A percentile compares a stretch with the other conserved stretches of the same genome.
phyloP scores from a whole-genome alignment of 345 rosid species.

The Euphorbia peplus region DNA sequence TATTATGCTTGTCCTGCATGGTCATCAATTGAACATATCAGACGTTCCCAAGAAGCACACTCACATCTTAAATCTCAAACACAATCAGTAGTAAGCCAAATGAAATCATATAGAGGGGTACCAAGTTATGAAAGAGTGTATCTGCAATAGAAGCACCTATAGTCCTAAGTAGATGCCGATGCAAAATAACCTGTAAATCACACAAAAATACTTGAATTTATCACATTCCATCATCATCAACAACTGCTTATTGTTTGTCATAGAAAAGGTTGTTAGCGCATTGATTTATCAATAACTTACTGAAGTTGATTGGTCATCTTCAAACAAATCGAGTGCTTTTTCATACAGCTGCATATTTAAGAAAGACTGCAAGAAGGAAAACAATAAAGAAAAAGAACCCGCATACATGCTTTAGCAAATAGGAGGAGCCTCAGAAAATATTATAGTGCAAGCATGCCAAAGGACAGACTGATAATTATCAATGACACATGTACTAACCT shows the following conservation, averaged over 20 bases:
- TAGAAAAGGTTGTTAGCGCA: not conserved
- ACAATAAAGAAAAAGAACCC: too few species aligned
- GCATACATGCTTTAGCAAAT: slow-evolving; percentile 11
- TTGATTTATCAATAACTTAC: slow-evolving; percentile 46
- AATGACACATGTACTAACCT: slow-evolving; percentile 46
- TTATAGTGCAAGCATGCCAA: slow-evolving; percentile 8
- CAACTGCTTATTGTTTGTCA: slow-evolving; percentile 2
- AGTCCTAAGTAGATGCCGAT: slow-evolving; percentile 86
- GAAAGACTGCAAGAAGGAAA: slow-evolving; percentile 59
- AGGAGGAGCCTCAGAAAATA: slow-evolving; percentile 4
- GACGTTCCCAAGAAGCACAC: slow-evolving; percentile 9
- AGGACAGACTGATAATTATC: slow-evolving; percentile 12
- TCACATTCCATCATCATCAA: slow-evolving; percentile 23
- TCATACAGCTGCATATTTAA: slow-evolving; percentile 88
- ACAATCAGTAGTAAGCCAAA: slow-evolving; percentile 10
- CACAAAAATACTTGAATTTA: slow-evolving; percentile 12
- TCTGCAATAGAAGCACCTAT: slow-evolving; percentile 65
- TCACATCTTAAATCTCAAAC: slow-evolving; percentile 15
- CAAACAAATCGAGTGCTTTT: slow-evolving; percentile 83
- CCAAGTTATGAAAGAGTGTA: slow-evolving; percentile 68
- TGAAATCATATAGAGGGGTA: slow-evolving; percentile 27
- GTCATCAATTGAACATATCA: slow-evolving; percentile 17
- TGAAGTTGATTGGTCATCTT: slow-evolving; percentile 80
- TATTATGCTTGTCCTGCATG: slow-evolving; percentile 65
- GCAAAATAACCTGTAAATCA: slow-evolving; percentile 71